Conservation (phyloP, 805 yeast genomes). For the Ogataea populi-albae region DNA sequence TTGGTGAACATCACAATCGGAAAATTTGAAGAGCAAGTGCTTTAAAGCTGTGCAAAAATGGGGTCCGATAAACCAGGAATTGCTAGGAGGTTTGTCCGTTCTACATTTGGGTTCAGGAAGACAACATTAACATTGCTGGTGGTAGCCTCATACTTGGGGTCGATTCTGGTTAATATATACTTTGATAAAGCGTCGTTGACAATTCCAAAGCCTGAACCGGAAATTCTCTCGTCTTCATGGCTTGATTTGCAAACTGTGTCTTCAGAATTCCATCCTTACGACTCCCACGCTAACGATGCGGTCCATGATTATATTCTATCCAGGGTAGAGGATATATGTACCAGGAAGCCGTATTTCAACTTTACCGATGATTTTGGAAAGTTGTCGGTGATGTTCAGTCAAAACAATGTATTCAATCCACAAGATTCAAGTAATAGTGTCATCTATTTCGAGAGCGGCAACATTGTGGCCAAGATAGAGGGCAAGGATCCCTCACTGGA, state of each 20-base stretch:
- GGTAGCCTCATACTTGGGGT: constrained; percentile 42
- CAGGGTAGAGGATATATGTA: constrained; percentile 39
- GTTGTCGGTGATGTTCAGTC: constrained; percentile 43
- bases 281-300: constrained; percentile 69
- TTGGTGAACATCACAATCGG: too few species aligned
- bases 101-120: constrained; percentile 68
- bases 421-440: constrained; percentile 42
- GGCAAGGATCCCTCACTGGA: constrained; percentile 59
- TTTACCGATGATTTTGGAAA: constrained; percentile 40
- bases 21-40: not conserved
- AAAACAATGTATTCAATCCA: constrained; percentile 47
- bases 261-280: constrained; percentile 68
- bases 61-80: constrained; percentile 19
- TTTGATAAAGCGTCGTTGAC: constrained; percentile 41
- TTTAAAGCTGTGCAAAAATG: constrained; percentile 1
- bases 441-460: constrained; percentile 79
- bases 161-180: constrained; percentile 32
- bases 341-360: constrained; percentile 32
- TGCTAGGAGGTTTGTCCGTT: constrained; percentile 34
- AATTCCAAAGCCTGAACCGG: constrained; percentile 43
- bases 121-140: constrained; percentile 62
- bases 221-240: constrained; percentile 54
- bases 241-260: constrained; percentile 68
- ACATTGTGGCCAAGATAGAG: constrained; percentile 69
- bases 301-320: constrained; percentile 65